Percentiles rank a stretch among this genome's conserved stretches.
phyloP scores from a whole-genome alignment of 768 basidiomycete genomes.

The Leccinum sublutescens region DNA sequence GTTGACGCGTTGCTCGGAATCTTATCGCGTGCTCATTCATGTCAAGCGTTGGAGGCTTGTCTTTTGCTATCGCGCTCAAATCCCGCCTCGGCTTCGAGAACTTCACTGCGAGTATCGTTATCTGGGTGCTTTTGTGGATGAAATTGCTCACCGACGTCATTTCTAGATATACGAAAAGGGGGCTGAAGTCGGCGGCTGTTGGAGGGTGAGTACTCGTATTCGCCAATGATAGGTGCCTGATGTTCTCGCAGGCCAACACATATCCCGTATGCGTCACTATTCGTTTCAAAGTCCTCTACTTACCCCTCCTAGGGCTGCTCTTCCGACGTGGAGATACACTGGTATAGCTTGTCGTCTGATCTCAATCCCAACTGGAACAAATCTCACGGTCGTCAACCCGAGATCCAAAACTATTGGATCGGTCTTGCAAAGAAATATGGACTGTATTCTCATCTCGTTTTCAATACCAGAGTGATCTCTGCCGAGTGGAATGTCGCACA shows the following conservation, averaged over 20 bases:
- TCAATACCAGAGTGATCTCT: slow-evolving; percentile 43
- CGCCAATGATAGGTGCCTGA: neutral
- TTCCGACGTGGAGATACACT: slow-evolving; percentile 42
- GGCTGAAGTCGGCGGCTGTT: slow-evolving; percentile 47
- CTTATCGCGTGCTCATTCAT: neutral
- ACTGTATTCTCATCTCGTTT: slow-evolving; percentile 40
- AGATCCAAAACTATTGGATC: slow-evolving; percentile 46
- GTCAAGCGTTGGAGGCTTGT: slow-evolving; percentile 40
- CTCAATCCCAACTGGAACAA: slow-evolving; percentile 44
- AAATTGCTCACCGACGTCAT: neutral
- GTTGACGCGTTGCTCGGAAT: neutral
- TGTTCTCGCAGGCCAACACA: slow-evolving; percentile 28
- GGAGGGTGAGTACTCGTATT: slow-evolving; percentile 41
- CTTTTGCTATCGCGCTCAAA: slow-evolving; percentile 43
- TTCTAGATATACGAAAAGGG: slow-evolving; percentile 45
- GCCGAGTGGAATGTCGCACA: slow-evolving; percentile 43
- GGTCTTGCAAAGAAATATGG: slow-evolving; percentile 40
- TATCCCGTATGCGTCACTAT: slow-evolving; percentile 21
- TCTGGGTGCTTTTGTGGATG: neutral
- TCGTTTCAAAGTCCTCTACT: neutral
- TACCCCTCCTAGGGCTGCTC: slow-evolving; percentile 38
- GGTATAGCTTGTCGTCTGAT: slow-evolving; percentile 50
- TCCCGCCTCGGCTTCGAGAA: slow-evolving; percentile 36
- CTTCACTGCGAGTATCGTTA: slow-evolving; percentile 36
- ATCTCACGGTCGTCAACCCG: slow-evolving; percentile 40